These are phyloP conservation scores for Tillandsia leiboldiana DNA, from an alignment of 176 grass and related monocot species.

Conservation along the genomic window DNA sequence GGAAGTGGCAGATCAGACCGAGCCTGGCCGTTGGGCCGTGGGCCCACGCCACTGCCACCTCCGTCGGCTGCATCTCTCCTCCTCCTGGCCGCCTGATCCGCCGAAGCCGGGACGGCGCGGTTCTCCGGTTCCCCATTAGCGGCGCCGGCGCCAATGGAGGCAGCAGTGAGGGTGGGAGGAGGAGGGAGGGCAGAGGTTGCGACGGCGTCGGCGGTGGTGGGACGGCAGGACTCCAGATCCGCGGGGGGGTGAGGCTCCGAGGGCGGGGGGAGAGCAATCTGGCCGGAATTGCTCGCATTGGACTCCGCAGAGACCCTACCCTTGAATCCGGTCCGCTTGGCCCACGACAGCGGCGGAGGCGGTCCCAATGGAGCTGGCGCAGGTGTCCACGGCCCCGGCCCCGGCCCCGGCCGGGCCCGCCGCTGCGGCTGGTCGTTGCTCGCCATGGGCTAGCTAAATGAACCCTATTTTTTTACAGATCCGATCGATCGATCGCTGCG, in stretches of 20 bases:
- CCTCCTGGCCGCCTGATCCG: slow-evolving; percentile 20
- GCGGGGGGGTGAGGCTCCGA: slow-evolving; percentile 7
- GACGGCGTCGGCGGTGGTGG: neutral
- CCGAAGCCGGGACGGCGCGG: neutral
- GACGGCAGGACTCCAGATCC: slow-evolving; percentile 74
- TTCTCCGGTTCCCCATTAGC: slow-evolving; percentile 10
- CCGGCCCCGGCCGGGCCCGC: slow-evolving; percentile 52
- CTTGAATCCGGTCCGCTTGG: slow-evolving; percentile 83
- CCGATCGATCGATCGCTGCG: neutral
- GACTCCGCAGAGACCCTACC: slow-evolving; percentile 52
- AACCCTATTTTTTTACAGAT: no score
- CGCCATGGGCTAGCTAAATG: neutral
- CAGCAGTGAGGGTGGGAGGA: neutral
- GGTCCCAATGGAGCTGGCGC: slow-evolving; percentile 32
- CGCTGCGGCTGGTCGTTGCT: slow-evolving; percentile 28
- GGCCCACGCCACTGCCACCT: neutral
- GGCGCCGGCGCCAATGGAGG: neutral
- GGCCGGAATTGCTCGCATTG: slow-evolving; percentile 36
- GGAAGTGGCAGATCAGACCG: slow-evolving; percentile 12
- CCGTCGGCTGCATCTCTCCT: slow-evolving; percentile 44
- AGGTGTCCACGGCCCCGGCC: slow-evolving; percentile 31
- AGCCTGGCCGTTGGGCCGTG: slow-evolving; percentile 37
- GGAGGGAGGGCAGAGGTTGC: slow-evolving; percentile 9
- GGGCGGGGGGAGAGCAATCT: slow-evolving; percentile 46
- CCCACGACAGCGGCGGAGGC: slow-evolving; percentile 71